These are phyloP conservation scores for Trametopsis cervina DNA, from an alignment of 768 basidiomycete genomes.

Conservation along the genomic window DNA sequence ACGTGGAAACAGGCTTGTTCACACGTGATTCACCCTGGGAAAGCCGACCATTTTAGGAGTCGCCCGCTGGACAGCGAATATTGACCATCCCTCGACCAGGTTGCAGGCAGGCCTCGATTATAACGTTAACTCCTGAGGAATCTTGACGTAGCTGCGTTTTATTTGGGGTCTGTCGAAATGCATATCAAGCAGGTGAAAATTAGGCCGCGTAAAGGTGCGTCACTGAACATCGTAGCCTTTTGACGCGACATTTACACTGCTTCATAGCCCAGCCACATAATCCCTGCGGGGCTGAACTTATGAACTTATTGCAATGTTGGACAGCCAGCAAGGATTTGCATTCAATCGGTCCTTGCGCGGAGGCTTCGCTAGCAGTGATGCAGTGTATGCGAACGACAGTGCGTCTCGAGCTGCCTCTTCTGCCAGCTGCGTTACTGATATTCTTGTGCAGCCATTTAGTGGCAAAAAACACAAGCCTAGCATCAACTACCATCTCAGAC, in stretches of 20 bases:
- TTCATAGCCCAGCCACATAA: slow-evolving; percentile 37
- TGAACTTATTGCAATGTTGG: slow-evolving; percentile 83
- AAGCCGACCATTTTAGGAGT: neutral
- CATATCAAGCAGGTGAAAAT: slow-evolving; percentile 80
- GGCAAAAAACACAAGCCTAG: slow-evolving; percentile 65
- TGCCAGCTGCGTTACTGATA: neutral
- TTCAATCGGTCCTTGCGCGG: slow-evolving; percentile 47
- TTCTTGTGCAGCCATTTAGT: slow-evolving; percentile 47
- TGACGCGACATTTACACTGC: neutral
- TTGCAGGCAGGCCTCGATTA: too few relatives aligned
- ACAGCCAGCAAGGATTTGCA: slow-evolving; percentile 62
- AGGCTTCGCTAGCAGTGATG: slow-evolving; percentile 54
- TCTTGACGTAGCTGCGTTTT: too few relatives aligned
- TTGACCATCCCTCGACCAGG: neutral
- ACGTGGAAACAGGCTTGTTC: neutral
- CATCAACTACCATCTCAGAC: slow-evolving; percentile 87
- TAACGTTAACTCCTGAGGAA: too few relatives aligned
- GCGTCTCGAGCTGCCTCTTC: slow-evolving; percentile 22
- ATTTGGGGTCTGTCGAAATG: slow-evolving; percentile 19
- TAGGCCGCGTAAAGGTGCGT: slow-evolving; percentile 64
- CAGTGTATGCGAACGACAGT: slow-evolving; percentile 86
- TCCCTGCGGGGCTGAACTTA: slow-evolving; percentile 63
- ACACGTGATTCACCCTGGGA: neutral
- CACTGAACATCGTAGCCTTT: neutral
- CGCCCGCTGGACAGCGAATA: neutral